These are phyloP conservation scores for Raphanus hybrid DNA, from an alignment of 441 rosid genomes.

Conservation along the genomic window DNA sequence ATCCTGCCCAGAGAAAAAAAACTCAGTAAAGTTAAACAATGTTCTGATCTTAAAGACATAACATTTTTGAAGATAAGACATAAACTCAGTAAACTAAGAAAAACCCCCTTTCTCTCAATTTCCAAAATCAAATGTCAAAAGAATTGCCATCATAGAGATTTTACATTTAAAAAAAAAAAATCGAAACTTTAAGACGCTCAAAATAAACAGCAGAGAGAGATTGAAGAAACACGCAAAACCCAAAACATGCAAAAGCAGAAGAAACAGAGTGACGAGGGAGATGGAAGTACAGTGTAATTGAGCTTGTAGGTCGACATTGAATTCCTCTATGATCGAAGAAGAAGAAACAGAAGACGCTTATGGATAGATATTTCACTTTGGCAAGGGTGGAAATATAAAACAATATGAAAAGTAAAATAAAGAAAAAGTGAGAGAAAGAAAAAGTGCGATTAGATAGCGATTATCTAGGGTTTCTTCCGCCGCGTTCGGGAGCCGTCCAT, in stretches of 20 bases:
- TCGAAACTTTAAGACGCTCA: neutral
- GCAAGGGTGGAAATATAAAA: too few species aligned
- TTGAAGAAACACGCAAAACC: neutral
- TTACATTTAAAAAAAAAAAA: neutral
- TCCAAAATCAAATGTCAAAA: neutral
- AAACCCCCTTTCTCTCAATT: neutral
- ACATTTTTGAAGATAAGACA: neutral
- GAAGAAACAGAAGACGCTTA: constrained; percentile 30
- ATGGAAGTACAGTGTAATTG: constrained; percentile 57
- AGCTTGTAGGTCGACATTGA: constrained; percentile 67
- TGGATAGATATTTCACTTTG: neutral
- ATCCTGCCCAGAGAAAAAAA: constrained; percentile 42
- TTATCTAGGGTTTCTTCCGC: too few species aligned
- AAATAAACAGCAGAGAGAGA: neutral
- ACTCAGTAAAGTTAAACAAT: neutral
- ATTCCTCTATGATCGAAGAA: constrained; percentile 4
- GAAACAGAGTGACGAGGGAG: neutral
- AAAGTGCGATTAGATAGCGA: too few species aligned
- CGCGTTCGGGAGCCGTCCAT: too few species aligned
- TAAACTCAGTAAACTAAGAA: neutral
- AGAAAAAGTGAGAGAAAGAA: too few species aligned
- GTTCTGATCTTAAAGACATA: constrained; percentile 8
- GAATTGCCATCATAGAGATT: constrained; percentile 15
- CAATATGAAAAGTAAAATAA: too few species aligned
- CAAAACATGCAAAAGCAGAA: neutral